Base-by-base conservation (phyloP, 1,139 yeast genomes). In the Meyerozyma elateridarum region DNA sequence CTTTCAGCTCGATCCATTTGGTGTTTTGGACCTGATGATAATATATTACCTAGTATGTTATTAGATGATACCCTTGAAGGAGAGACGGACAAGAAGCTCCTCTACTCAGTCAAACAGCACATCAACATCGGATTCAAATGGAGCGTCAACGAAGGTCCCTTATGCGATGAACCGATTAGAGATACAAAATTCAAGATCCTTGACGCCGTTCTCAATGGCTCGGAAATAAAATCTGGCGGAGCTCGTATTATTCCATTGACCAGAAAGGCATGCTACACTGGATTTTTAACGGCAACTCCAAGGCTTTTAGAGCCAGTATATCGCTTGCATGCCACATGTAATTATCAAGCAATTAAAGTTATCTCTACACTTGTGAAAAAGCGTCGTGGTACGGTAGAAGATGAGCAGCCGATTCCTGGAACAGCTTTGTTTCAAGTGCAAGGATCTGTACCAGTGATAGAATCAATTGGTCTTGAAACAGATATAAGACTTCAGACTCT, bases 61-160 rank as follows among this genome's bases (percentile, higher is more conserved):
- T 54, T 79, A 13, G 85, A 91, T 52, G 97, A 89, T 48, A 83
- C 94, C 0, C 52, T 89, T 2, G 49, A 40, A 2, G 74, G 68
- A 15, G 91, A 83, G 38, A 79, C 79, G 1, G 84, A 85, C 47
- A 76, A 77, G 46, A 56, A 57, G 12, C 38, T 64, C n/a, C 51
- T 87, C 15, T 42, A 49, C 3, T 38, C 64, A 1, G 63, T 72
- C 15, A 79, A 75, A 39, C 76, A 73, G 4, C 61, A 77, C 1
- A 67, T 91, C 1, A 58, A 65, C 5, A 79, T 79, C 42, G 98
- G 97, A 0, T 91, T 89, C 56, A 72, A 73, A 46, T 85, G 96
- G 94, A 80, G 84, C 7, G 68, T 76, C 0, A 67, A 77, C 35
- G 96, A 87, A 46, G 98, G 98, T 0, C 98, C 98, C 0, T 60